phyloP scores from a whole-genome alignment of 495 filamentous ascomycete species.

The Neurospora sp. region DNA sequence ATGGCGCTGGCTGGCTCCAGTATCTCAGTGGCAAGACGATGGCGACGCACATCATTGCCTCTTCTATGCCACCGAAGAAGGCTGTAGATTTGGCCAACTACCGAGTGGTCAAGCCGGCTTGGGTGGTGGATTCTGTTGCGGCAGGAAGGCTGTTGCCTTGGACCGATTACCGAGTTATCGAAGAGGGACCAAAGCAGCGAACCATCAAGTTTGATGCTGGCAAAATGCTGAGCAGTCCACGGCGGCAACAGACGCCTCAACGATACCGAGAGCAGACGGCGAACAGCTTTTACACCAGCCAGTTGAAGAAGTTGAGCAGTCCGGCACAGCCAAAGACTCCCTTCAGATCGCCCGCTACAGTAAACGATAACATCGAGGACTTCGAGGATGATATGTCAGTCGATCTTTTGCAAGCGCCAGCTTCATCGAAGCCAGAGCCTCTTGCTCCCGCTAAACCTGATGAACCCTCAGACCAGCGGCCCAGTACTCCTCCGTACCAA shows the following conservation, averaged over 20 bases:
- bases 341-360: neutral
- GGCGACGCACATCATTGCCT: slow-evolving; percentile 91
- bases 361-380: slow-evolving; percentile 7
- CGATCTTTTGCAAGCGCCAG: slow-evolving; percentile 6
- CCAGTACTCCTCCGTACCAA: neutral
- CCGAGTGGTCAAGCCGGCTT: slow-evolving; percentile 90
- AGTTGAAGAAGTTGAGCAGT: slow-evolving; percentile 41
- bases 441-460: neutral
- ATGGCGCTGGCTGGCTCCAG: slow-evolving; percentile 89
- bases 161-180: slow-evolving; percentile 70
- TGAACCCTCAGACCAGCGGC: neutral
- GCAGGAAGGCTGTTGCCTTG: slow-evolving; percentile 75
- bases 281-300: slow-evolving; percentile 68
- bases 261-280: slow-evolving; percentile 68
- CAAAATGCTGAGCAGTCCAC: slow-evolving; percentile 43
- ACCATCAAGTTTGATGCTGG: slow-evolving; percentile 60
- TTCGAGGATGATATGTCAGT: slow-evolving; percentile 13
- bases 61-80: slow-evolving; percentile 84
- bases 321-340: slow-evolving; percentile 9
- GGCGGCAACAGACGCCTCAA: slow-evolving; percentile 26
- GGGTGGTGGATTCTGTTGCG: slow-evolving; percentile 82
- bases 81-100: slow-evolving; percentile 74
- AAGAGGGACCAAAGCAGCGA: slow-evolving; percentile 68
- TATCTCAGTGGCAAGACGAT: slow-evolving; percentile 91
- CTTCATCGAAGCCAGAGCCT: neutral